These are phyloP conservation scores for Botrytis paeoniae DNA, from an alignment of 2,329 filamentous ascomycete genomes.

Conservation along the genomic window DNA sequence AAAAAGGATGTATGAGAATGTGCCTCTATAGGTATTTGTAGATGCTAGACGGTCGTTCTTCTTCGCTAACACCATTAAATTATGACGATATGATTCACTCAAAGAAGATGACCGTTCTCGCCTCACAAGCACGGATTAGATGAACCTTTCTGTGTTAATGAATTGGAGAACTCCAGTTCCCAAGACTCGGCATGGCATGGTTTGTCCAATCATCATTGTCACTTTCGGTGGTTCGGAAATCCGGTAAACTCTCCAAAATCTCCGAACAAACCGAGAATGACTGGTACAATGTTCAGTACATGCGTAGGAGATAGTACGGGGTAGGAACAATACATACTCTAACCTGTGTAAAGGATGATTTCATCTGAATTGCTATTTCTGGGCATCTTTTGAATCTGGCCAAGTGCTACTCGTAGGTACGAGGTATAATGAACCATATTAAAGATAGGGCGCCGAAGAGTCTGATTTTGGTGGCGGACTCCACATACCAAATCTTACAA, in stretches of 20 bases:
- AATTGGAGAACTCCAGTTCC: not conserved
- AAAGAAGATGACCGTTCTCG: not conserved
- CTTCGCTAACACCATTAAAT: not conserved
- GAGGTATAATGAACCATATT: not conserved
- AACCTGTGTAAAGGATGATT: not conserved
- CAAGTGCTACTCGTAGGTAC: not conserved
- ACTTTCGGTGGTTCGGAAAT: slow-evolving; percentile 6
- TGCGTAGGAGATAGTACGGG: not conserved
- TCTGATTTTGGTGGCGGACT: not conserved
- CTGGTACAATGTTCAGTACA: not conserved
- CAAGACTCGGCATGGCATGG: not conserved
- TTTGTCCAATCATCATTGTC: not conserved
- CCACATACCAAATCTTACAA: slow-evolving; percentile 5
- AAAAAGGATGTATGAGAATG: slow-evolving; percentile 10
- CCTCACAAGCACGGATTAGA: not conserved
- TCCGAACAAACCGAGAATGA: not conserved
- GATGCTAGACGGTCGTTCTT: not conserved
- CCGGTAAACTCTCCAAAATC: not conserved
- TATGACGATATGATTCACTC: not conserved
- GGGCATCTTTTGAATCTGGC: not conserved
- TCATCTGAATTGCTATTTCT: not conserved
- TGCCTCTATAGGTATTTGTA: not conserved
- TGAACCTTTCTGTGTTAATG: not conserved
- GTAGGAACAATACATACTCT: not conserved
- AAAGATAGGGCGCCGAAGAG: not conserved